phyloP scores from a whole-genome alignment of 1,284 basidiomycete species.

The Ceratobasidium sp. region DNA sequence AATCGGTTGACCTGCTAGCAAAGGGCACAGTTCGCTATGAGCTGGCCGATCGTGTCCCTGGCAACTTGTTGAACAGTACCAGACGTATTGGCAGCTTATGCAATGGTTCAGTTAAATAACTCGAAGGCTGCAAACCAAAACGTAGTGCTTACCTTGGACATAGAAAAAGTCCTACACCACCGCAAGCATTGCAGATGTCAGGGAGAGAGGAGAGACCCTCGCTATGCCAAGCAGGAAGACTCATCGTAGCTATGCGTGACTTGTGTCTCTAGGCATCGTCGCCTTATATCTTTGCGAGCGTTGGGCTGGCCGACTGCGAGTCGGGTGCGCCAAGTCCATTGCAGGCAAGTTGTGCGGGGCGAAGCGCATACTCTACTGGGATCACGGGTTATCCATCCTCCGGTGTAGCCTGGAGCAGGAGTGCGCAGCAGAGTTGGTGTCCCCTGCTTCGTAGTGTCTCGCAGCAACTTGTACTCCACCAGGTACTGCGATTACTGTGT shows the following conservation, averaged over 20 bases:
- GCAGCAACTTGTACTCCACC: not conserved
- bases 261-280: too few species aligned
- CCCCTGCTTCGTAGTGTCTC: not conserved
- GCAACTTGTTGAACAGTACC: not conserved
- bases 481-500: not conserved
- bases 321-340: not conserved
- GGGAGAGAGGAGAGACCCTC: not conserved
- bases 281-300: not conserved
- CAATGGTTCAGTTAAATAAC: too few species aligned
- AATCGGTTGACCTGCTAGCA: not conserved
- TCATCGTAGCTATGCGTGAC: not conserved
- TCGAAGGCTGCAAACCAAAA: not conserved
- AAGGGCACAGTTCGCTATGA: not conserved
- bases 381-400: not conserved
- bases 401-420: not conserved
- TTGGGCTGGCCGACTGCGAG: not conserved
- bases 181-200: slow-evolving; percentile 19
- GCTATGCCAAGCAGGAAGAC: not conserved
- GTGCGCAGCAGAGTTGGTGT: slow-evolving; percentile 6
- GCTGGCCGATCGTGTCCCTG: not conserved
- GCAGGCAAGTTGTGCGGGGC: not conserved
- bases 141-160: slow-evolving; percentile 3
- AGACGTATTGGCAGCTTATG: slow-evolving; percentile 5
- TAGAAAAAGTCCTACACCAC: not conserved
- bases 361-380: not conserved